Evolutionary conservation across 768 basidiomycete genomes (phyloP).

Genomic region (Trametes coccinea): DNA sequence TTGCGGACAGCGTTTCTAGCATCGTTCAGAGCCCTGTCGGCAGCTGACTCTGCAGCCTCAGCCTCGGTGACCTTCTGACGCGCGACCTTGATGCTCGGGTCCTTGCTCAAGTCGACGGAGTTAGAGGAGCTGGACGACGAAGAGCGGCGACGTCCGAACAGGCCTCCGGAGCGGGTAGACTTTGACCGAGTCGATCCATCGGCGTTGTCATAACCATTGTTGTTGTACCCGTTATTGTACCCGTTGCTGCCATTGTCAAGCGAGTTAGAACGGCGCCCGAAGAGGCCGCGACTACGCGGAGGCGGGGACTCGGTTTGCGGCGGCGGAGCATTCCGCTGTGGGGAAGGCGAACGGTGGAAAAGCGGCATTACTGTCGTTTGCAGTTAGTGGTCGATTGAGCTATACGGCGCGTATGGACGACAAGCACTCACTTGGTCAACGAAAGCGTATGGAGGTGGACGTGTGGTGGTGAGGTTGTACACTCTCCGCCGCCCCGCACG

Average conservation of each 20-base stretch:
- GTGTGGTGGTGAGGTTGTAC: not conserved
- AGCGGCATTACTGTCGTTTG: conserved; percentile 30
- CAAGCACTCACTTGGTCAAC: not conserved
- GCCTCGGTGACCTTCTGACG: conserved; percentile 53
- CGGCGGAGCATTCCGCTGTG: conserved; percentile 14
- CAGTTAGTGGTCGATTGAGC: not conserved
- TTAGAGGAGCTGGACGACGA: conserved; percentile 22
- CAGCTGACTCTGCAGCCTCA: conserved; percentile 50
- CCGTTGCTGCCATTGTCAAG: conserved; percentile 5
- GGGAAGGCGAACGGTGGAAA: conserved; percentile 24
- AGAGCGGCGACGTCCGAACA: conserved; percentile 31
- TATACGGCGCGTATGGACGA: not conserved
- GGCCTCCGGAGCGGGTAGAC: conserved; percentile 21
- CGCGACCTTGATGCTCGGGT: conserved; percentile 49
- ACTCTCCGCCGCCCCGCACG: not conserved
- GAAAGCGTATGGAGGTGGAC: not conserved
- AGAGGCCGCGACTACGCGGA: conserved; percentile 25
- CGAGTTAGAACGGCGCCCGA: conserved; percentile 27
- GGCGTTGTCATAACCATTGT: conserved; percentile 2
- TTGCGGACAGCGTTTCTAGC: conserved; percentile 48
- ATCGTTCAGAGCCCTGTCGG: conserved; percentile 48
- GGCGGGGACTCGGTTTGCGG: conserved; percentile 22
- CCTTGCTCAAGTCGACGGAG: conserved; percentile 30
- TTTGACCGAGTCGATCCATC: not conserved
- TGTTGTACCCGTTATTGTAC: not conserved